phyloP scores from a whole-genome alignment of 2,329 filamentous ascomycete genomes.

The Scleromitrula shiraiana region DNA sequence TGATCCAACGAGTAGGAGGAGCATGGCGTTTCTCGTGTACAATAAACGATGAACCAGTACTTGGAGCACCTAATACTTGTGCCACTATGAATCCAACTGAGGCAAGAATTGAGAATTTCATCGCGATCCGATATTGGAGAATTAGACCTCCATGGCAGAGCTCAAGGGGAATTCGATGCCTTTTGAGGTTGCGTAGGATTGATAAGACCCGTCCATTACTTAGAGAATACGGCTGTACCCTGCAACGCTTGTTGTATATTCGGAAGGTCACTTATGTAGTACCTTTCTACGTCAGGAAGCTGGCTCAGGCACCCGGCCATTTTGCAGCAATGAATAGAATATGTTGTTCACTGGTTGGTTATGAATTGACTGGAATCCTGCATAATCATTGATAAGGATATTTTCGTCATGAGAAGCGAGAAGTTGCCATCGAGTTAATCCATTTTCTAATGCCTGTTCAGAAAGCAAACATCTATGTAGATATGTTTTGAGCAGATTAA shows the following conservation, averaged over 20 bases:
- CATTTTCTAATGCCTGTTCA: no score
- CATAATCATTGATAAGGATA: background rate
- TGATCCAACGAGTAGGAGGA: slow-evolving; percentile 13
- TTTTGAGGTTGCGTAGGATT: slow-evolving; percentile 1
- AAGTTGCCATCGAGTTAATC: no score
- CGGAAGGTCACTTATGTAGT: slow-evolving; percentile 7
- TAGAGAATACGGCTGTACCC: background rate
- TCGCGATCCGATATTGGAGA: slow-evolving; percentile 4
- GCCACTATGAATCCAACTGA: background rate
- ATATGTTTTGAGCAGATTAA: no score
- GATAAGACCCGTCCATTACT: background rate
- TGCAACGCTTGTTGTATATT: slow-evolving; percentile 8
- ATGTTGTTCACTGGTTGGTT: background rate
- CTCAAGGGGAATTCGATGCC: background rate
- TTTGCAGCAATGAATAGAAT: background rate
- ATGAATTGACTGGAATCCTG: background rate
- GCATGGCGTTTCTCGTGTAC: slow-evolving; percentile 16
- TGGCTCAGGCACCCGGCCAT: background rate
- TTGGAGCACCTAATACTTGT: background rate
- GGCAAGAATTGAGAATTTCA: slow-evolving; percentile 3
- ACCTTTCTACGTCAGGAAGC: slow-evolving; percentile 4
- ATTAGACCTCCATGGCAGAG: background rate
- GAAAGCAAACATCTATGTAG: no score
- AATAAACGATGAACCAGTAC: background rate
- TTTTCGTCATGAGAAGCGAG: no score